A percentile compares a stretch with the other conserved stretches of the same genome.
Evolutionary conservation across 441 rosid species (phyloP).

Genomic region (Pelargonium australe): DNA sequence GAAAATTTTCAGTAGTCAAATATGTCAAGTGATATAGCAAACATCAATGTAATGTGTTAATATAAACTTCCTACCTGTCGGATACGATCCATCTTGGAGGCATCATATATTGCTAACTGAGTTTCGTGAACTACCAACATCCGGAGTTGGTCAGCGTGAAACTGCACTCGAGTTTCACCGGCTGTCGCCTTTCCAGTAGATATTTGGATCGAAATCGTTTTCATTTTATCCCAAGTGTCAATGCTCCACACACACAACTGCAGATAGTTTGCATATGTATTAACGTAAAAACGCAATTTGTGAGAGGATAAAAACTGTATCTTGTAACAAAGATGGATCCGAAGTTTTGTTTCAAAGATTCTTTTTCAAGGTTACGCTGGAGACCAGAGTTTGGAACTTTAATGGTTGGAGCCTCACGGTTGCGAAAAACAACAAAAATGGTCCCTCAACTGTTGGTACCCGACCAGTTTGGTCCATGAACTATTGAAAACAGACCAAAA

Average conservation of each 20-base stretch:
- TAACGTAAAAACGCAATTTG: no score
- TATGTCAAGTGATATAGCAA: neutral
- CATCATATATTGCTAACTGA: conserved; percentile 80
- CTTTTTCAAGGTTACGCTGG: no score
- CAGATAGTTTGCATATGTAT: conserved; percentile 1
- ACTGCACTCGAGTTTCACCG: conserved; percentile 82
- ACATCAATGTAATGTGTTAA: conserved; percentile 4
- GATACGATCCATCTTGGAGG: conserved; percentile 73
- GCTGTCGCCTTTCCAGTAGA: conserved; percentile 63
- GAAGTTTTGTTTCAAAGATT: no score
- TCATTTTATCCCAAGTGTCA: conserved; percentile 94
- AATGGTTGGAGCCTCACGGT: no score
- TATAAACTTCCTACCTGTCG: conserved; percentile 45
- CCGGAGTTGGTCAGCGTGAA: conserved; percentile 75
- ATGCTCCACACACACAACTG: conserved; percentile 87
- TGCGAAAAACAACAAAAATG: no score
- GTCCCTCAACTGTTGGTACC: no score
- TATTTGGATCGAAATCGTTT: conserved; percentile 53
- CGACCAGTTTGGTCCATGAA: no score
- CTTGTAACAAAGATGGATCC: no score
- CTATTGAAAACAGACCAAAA: no score
- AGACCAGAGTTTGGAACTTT: no score
- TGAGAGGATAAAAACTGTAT: no score
- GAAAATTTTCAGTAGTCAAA: neutral
- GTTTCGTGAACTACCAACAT: conserved; percentile 82